Percentiles rank a stretch among this genome's conserved stretches.
These are phyloP conservation scores for Phialophora expanda DNA, from an alignment of 2,329 filamentous ascomycete species.

Conservation along the genomic window DNA sequence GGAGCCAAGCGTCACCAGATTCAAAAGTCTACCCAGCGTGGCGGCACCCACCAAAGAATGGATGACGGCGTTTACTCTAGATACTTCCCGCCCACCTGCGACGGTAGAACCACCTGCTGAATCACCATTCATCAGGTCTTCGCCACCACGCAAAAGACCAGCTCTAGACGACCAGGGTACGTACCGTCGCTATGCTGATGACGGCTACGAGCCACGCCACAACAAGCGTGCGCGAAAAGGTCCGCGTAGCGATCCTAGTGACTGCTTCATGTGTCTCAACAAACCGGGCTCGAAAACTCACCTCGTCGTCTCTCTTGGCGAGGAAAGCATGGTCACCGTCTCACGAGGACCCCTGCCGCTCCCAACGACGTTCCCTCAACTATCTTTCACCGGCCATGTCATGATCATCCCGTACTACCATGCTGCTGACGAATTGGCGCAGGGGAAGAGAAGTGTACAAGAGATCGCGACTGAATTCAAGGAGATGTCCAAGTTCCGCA, in stretches of 20 bases:
- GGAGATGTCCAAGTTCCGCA: slow-evolving; percentile 85
- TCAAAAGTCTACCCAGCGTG: slow-evolving; percentile 83
- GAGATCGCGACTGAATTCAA: slow-evolving; percentile 64
- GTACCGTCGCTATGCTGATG: slow-evolving; percentile 30
- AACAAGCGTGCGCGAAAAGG: slow-evolving; percentile 52
- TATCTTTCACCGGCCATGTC: slow-evolving; percentile 82
- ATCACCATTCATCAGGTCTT: slow-evolving; percentile 66
- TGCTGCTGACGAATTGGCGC: slow-evolving; percentile 60
- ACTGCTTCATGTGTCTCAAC: slow-evolving; percentile 95
- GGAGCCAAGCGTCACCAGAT: slow-evolving; percentile 73
- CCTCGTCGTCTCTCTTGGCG: slow-evolving; percentile 86
- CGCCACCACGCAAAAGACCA: slow-evolving; percentile 60
- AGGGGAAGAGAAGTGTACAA: slow-evolving; percentile 66
- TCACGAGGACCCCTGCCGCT: slow-evolving; percentile 88
- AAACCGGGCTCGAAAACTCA: slow-evolving; percentile 84
- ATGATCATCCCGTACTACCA: slow-evolving; percentile 90
- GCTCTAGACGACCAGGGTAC: slow-evolving; percentile 47
- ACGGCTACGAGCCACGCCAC: slow-evolving; percentile 53
- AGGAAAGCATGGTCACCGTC: slow-evolving; percentile 85
- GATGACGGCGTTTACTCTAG: slow-evolving; percentile 68
- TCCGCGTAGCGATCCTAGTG: slow-evolving; percentile 64
- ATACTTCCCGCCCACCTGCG: slow-evolving; percentile 64
- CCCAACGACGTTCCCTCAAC: slow-evolving; percentile 69
- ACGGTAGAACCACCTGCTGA: slow-evolving; percentile 70
- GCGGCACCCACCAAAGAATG: slow-evolving; percentile 75